Conservation (phyloP, 805 yeast species). For the Candida railenensis region DNA sequence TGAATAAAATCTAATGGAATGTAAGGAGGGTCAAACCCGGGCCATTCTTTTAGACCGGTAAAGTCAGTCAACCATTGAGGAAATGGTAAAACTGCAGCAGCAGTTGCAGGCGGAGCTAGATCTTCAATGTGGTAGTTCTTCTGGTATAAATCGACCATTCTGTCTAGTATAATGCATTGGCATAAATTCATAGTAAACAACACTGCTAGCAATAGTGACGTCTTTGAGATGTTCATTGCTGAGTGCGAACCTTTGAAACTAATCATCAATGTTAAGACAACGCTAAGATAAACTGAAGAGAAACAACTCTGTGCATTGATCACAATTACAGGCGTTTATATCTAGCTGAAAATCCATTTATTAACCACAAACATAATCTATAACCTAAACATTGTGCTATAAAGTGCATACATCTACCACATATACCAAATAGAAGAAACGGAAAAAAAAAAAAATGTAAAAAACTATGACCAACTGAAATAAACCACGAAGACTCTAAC, state of each 20-base stretch:
- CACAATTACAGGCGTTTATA: background rate
- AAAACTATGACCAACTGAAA: no score
- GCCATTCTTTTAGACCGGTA: slow-evolving; percentile 81
- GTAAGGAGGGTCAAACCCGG: slow-evolving; percentile 84
- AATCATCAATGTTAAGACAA: no score
- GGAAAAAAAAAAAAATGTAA: background rate
- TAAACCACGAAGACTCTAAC: no score
- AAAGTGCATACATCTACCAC: no score
- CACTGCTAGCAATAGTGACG: no score
- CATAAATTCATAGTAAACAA: no score
- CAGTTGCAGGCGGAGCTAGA: background rate
- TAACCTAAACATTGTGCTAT: no score
- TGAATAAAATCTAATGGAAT: slow-evolving; percentile 75
- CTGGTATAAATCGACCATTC: background rate
- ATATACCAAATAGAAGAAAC: background rate
- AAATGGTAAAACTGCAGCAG: slow-evolving; percentile 41
- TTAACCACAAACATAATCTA: background rate
- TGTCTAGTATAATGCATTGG: background rate
- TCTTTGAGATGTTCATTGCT: no score
- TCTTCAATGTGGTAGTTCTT: background rate
- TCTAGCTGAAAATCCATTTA: no score
- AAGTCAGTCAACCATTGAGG: slow-evolving; percentile 78
- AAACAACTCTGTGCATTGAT: no score
- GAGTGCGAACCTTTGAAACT: no score
- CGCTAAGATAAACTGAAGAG: no score